Percentiles rank a stretch among this genome's conserved stretches.
Evolutionary conservation across 2,329 filamentous ascomycete genomes (phyloP).

Genomic region (Phaeomoniella chlamydospora): DNA sequence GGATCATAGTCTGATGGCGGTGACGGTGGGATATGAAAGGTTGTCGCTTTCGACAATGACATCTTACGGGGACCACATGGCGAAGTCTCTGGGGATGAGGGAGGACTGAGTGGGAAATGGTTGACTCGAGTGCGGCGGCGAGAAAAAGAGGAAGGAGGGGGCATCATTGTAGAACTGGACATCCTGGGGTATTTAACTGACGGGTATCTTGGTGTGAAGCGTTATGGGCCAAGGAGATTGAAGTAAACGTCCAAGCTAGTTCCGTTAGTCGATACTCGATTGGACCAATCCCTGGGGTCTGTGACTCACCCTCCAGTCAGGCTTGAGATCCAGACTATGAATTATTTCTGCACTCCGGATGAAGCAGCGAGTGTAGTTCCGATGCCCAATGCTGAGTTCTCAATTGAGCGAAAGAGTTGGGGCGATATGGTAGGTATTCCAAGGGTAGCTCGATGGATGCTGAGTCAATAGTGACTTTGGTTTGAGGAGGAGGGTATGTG

Average conservation of each 20-base stretch:
- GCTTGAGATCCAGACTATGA: background rate
- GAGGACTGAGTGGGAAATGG: slow-evolving; percentile 8
- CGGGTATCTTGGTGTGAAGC: slow-evolving; percentile 1
- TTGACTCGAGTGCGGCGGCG: slow-evolving; percentile 12
- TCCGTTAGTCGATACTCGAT: background rate
- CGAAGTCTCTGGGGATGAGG: slow-evolving; percentile 12
- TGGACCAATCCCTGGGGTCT: background rate
- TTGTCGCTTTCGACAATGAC: slow-evolving; percentile 56
- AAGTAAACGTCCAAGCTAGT: background rate
- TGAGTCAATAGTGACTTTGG: too few species aligned
- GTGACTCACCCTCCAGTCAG: slow-evolving; percentile 1
- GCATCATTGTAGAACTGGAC: slow-evolving; percentile 5
- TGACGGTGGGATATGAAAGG: slow-evolving; percentile 35
- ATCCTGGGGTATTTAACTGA: slow-evolving; percentile 3
- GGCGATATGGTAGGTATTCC: too few species aligned
- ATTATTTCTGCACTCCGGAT: too few species aligned
- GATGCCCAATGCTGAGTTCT: too few species aligned
- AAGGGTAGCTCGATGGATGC: too few species aligned
- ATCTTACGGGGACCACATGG: slow-evolving; percentile 24
- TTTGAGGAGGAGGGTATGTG: too few species aligned
- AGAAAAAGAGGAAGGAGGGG: slow-evolving; percentile 9
- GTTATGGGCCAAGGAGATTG: background rate
- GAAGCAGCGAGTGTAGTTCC: too few species aligned
- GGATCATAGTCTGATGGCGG: slow-evolving; percentile 26
- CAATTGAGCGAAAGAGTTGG: too few species aligned